Base-by-base conservation (phyloP, 371 early-diverging fungal genomes). In the Catenaria anguillulae region DNA sequence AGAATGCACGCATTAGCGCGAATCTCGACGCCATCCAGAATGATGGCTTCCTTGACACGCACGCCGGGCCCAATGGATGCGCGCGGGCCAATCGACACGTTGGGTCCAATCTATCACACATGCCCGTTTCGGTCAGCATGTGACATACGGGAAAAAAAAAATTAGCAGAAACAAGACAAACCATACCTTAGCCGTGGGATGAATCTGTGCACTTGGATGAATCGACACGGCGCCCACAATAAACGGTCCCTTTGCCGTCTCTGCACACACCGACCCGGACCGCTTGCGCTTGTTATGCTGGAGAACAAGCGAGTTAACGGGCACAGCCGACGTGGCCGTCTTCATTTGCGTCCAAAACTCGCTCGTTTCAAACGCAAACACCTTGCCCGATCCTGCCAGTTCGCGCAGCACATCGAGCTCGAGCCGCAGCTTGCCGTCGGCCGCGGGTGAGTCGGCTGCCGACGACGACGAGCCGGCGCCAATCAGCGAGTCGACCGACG, bases 271-370 rank as follows among this genome's bases (percentile, higher is more conserved):
- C 10, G 55, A 36, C n/a, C 64, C 40, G 34, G 60, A 29, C 48
- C 34, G n/a, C 10, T 19, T 8, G 37, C 79, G 73, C 52, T 75
- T 70, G 56, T 78, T 70, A 43, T 85, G 79, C 68, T 89, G 79
- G 62, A 97, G 79, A 67, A 90, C 92, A 63, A 85, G 74, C 3
- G 88, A 85, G 70, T 94, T 95, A 52, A 92, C 93, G 37, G 89
- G 87, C 55, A 97, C 86, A 36, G 93, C 87, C n/a, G 94, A 92
- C 85, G 82, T 84, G 34, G 94, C 91, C 24, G 95, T 90, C 72
- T 93, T 97, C 75, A 97, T 85, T 70, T 93, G 90, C 67, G 84
- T 80, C 96, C 95, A 97, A 65, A 93, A 92, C 58, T 85, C 84
- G 55, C 77, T 76, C 65, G 81, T 84, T 62, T 80, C 80, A 68